These are phyloP conservation scores for Metarhizium sp. DNA, from an alignment of 2,329 filamentous ascomycete genomes.

Conservation along the genomic window DNA sequence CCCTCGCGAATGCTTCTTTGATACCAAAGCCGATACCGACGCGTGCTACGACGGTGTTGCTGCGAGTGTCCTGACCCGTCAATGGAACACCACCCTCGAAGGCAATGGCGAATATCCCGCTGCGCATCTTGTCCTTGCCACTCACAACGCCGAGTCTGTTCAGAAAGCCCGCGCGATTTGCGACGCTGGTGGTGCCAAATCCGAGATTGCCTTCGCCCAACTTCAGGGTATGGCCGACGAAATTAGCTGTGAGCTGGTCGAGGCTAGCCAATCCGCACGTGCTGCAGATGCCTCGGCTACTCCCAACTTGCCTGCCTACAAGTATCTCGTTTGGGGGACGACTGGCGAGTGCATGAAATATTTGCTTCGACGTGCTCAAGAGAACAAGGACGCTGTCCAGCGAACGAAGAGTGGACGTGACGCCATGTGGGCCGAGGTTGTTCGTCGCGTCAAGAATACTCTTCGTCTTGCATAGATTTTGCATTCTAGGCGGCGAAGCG, in stretches of 20 bases:
- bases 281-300: conserved; percentile 16
- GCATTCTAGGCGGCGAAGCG: not conserved
- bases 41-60: conserved; percentile 63
- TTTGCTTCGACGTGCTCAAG: conserved; percentile 50
- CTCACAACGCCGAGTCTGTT: conserved; percentile 72
- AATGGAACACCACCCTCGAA: conserved; percentile 26
- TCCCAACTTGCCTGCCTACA: conserved; percentile 49
- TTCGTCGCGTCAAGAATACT: conserved; percentile 39
- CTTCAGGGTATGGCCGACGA: conserved; percentile 96
- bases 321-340: conserved; percentile 62
- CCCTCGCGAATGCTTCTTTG: conserved; percentile 59
- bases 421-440: conserved; percentile 53
- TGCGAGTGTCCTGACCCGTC: conserved; percentile 53
- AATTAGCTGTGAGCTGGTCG: conserved; percentile 57
- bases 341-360: conserved; percentile 82
- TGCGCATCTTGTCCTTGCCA: conserved; percentile 63
- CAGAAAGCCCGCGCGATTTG: conserved; percentile 43
- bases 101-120: conserved; percentile 40
- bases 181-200: conserved; percentile 31
- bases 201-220: conserved; percentile 46
- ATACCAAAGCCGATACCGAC: conserved; percentile 64
- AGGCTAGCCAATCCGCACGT: conserved; percentile 23
- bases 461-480: conserved; percentile 15
- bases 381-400: conserved; percentile 63
- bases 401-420: conserved; percentile 52